phyloP scores from a whole-genome alignment of 441 rosid genomes.

The Sinapis alba region DNA sequence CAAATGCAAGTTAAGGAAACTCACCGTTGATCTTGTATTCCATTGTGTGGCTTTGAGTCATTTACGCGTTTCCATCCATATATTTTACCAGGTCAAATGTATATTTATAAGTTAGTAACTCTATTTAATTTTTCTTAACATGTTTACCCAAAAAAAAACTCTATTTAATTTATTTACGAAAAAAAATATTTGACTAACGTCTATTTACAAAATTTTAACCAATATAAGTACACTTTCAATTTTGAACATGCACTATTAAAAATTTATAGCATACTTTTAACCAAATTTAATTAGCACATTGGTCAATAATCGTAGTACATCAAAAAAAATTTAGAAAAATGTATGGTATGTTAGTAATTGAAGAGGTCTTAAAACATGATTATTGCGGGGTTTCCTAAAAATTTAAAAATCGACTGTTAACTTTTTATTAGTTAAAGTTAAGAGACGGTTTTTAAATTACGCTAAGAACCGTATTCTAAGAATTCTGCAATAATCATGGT shows the following conservation, averaged over 20 bases:
- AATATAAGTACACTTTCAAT: not conserved
- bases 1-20: not conserved
- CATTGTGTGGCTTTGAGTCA: constrained; percentile 23
- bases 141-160: no score
- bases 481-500: no score
- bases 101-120: not conserved
- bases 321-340: no score
- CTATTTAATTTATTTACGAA: not conserved
- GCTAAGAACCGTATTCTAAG: no score
- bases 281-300: not conserved
- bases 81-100: constrained; percentile 14
- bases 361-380: no score
- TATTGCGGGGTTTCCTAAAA: no score
- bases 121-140: not conserved
- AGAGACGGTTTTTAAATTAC: no score
- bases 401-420: no score
- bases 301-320: not conserved
- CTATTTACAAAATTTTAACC: not conserved
- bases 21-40: constrained; percentile 1
- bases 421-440: no score
- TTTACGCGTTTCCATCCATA: constrained; percentile 15
- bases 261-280: not conserved
- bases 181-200: not conserved
- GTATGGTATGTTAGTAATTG: no score
- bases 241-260: not conserved